These are phyloP conservation scores for Colletotrichum musae DNA, from an alignment of 2,329 filamentous ascomycete genomes.

Conservation along the genomic window DNA sequence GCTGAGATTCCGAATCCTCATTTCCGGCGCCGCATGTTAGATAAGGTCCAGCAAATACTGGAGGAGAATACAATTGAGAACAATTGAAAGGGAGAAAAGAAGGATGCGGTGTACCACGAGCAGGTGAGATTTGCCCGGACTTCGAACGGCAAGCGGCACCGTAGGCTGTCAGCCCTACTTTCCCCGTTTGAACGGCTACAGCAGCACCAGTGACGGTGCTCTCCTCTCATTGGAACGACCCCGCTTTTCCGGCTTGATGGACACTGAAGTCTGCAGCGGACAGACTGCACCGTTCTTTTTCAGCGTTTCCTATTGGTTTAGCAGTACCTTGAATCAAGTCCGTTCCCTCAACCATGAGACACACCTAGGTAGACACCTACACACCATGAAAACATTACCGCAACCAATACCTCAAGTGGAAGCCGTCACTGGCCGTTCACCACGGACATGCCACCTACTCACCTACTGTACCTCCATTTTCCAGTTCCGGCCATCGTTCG, in stretches of 20 bases:
- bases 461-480: no score
- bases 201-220: background rate
- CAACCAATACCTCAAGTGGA: slow-evolving; percentile 11
- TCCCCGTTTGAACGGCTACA: background rate
- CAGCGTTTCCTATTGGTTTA: background rate
- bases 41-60: background rate
- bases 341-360: no score
- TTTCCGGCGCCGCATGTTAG: background rate
- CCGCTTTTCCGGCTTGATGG: slow-evolving; percentile 8
- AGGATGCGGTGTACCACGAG: no score
- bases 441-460: background rate
- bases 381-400: background rate
- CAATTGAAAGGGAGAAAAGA: background rate
- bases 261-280: no score
- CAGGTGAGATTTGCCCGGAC: no score
- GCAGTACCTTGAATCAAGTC: no score
- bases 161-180: background rate
- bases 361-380: no score
- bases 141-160: background rate
- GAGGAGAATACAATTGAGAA: background rate
- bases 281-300: no score
- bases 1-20: background rate
- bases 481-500: no score
- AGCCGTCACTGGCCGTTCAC: background rate
- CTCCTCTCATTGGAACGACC: background rate